A percentile compares a stretch with the other conserved stretches of the same genome.
Conservation (phyloP, 1,284 basidiomycete genomes). For the Agaricales sp. region DNA sequence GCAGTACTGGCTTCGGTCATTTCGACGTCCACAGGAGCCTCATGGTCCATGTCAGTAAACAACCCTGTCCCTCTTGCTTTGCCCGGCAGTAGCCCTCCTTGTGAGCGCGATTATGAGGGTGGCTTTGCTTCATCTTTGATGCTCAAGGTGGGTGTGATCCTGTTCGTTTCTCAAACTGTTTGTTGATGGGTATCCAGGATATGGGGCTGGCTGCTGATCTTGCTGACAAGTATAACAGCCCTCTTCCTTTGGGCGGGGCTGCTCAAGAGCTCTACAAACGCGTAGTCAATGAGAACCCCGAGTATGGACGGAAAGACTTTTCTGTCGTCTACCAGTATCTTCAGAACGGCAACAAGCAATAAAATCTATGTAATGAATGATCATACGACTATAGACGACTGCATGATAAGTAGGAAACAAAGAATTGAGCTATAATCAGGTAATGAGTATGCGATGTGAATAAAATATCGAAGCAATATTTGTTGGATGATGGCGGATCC, state of each 20-base stretch:
- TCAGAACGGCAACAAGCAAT: not conserved
- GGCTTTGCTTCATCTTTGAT: constrained; percentile 80
- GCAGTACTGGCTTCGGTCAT: constrained; percentile 70
- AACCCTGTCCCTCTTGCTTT: constrained; percentile 78
- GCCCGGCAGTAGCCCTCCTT: constrained; percentile 65
- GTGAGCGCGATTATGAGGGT: constrained; percentile 75
- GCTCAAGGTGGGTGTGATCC: constrained; percentile 51
- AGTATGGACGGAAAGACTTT: constrained; percentile 64
- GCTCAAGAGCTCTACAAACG: constrained; percentile 51
- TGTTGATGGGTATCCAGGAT: constrained; percentile 38
- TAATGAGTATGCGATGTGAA: not conserved
- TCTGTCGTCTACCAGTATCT: constrained; percentile 22
- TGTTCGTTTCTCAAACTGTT: constrained; percentile 6
- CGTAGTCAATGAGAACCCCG: constrained; percentile 42
- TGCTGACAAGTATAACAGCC: constrained; percentile 36
- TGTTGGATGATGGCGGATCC: not conserved
- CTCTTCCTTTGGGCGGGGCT: constrained; percentile 55
- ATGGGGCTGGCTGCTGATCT: constrained; percentile 68
- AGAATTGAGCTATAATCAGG: not conserved
- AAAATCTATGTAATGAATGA: not conserved
- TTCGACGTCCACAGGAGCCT: constrained; percentile 75
- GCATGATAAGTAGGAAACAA: not conserved
- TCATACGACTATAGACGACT: not conserved
- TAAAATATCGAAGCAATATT: not conserved
- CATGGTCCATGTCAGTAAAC: constrained; percentile 81